A percentile compares a stretch with the other conserved stretches of the same genome.
Evolutionary conservation across 805 yeast genomes (phyloP).

Genomic region (Schizosaccharomyces cryophilus): DNA sequence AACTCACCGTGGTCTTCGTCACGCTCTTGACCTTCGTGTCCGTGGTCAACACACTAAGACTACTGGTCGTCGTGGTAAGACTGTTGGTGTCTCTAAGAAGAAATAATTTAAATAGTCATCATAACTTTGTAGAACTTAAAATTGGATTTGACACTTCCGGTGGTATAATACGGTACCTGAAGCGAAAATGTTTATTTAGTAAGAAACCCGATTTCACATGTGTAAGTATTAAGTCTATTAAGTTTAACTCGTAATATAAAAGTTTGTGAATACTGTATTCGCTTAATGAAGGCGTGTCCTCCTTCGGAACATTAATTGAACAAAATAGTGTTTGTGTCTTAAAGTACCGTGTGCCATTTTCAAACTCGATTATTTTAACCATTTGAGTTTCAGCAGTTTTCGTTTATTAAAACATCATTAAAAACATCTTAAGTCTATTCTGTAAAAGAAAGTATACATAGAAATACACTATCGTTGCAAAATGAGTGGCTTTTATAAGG

Average conservation of each 20-base stretch:
- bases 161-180: background rate
- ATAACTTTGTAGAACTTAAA: background rate
- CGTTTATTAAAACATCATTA: too few species aligned
- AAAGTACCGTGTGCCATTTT: too few species aligned
- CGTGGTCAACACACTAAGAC: slow-evolving; percentile 99
- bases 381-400: too few species aligned
- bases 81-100: slow-evolving; percentile 23
- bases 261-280: too few species aligned
- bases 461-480: background rate
- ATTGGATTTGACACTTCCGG: background rate
- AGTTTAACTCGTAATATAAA: too few species aligned
- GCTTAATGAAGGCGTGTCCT: too few species aligned
- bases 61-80: slow-evolving; percentile 85
- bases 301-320: too few species aligned
- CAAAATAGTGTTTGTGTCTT: too few species aligned
- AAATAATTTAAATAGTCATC: slow-evolving; percentile 9
- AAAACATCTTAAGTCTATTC: background rate
- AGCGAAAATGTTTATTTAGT: too few species aligned
- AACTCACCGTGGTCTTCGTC: slow-evolving; percentile 99
- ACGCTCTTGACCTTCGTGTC: slow-evolving; percentile 99
- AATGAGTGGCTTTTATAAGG: background rate
- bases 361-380: too few species aligned
- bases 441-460: background rate
- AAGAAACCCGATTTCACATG: too few species aligned
- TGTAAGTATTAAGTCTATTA: too few species aligned